Evolutionary conservation across 768 basidiomycete species (phyloP), one percentile per base, ranked within the genome.

Genomic region (Sporobolomyces roseus): DNA sequence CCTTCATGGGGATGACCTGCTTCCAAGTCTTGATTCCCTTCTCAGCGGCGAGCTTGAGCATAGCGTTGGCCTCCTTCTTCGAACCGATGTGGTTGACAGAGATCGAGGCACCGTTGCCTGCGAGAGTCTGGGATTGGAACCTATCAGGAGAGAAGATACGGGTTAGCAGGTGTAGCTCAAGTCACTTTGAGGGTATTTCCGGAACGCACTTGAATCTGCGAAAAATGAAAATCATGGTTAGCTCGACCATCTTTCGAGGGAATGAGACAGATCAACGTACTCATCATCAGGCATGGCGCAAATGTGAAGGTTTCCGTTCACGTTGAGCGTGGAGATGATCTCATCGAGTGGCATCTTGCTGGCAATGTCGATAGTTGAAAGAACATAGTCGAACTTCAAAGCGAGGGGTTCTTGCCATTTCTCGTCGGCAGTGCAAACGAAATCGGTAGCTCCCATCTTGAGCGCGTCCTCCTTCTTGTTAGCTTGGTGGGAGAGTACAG

Each of bases 41-140:
- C 69, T 85, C 79, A 9, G 81, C 81, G 4, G 84, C 85, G 36
- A 87, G 81, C 61, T 84, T 74, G 53, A 85, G 80, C 86, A 87
- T 88, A 54, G 80, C 81, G n/a, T 81, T 45, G 23, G 61, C 82
- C 74, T 87, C 86, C 61, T 81, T 79, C 79, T 85, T 85, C 77
- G 80, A 83, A 45, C 86, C 87, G 52, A 86, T 83, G 74, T 80
- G 79, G 46, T 76, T 77, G 32, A 77, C 78, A 32, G 78, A 73
- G 59, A 81, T 64, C 14, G 38, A 32, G 13, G 63, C 56, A 21
- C 66, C 74, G 63, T 74, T 76, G 25, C 55, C 65, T 17, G 74
- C 75, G 36, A 76, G 62, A 9, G 53, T 53, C 33, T 70, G 65
- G 2, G 66, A 64, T 49, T 63, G 25, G 60, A 76, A 63, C 9